Base-by-base conservation (phyloP, 768 basidiomycete species). In the Pleurotus salmoneostramineus region DNA sequence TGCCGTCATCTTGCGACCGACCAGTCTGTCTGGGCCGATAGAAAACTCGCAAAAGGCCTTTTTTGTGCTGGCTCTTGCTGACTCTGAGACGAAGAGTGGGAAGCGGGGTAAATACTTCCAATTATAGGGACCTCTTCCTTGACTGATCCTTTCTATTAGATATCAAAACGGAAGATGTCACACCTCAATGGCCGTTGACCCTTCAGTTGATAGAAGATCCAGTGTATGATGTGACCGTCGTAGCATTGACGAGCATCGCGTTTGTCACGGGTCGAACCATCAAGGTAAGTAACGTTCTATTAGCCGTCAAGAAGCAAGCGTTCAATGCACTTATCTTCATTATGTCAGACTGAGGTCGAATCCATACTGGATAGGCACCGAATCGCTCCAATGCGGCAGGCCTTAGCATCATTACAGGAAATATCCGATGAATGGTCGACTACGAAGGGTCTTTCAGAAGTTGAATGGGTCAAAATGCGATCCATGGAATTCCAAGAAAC, bases 401-500 rank as follows among this genome's bases (percentile, higher is more conserved):
- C 79, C 2, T 73, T 83, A 27, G 66, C 74, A 4, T 71, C 74
- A 6, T 73, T 96, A 10, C 75, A 79, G 45, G 65, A 56, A 2
- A 61, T 88, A 3, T 74, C 83, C 12, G 67, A 75, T 12, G 87
- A 90, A 57, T 93, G 89, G 86, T 58, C 72, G 42, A 57, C 65
- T n/a, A 58, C 63, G 3, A 68, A 71, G 6, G 63, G 63, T 2
- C 72, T 94, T 11, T 81, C 83, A 2, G 97, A 99, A 69, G 82
- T 87, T 3, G 92, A 93, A 56, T 98, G 95, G 95, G 76, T 76
- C 56, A 83, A 88, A 52, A 81, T 94, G 68, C 83, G 89, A 46
- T 78, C 84, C n/a, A 71, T 99, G 6, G 95, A 98, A 56, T 97
- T 98, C 68, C 93, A 98, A 69, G 96, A 98, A 61, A 73, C 78